These are phyloP conservation scores for Apiospora phragmitis DNA, from an alignment of 2,329 filamentous ascomycete genomes.

Conservation along the genomic window DNA sequence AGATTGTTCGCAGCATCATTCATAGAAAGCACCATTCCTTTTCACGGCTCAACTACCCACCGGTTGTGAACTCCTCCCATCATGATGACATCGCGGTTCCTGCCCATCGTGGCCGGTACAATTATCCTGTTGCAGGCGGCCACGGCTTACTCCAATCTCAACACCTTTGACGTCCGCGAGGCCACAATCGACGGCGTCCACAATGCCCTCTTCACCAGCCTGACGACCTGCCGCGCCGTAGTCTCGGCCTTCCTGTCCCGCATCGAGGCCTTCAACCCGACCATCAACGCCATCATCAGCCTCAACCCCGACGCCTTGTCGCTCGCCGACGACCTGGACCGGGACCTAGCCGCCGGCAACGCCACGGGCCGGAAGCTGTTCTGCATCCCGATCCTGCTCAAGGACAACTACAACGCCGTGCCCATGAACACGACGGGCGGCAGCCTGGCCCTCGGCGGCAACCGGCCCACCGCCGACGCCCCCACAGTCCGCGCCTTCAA, in stretches of 20 bases:
- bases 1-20: too few species aligned
- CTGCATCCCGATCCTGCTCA: constrained; percentile 62
- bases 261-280: constrained; percentile 56
- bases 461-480: constrained; percentile 46
- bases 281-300: constrained; percentile 57
- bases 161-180: constrained; percentile 53
- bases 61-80: neutral
- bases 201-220: constrained; percentile 50
- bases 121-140: neutral
- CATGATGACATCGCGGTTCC: neutral
- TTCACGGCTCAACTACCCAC: neutral
- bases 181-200: constrained; percentile 60
- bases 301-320: constrained; percentile 45
- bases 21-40: neutral
- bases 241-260: constrained; percentile 56
- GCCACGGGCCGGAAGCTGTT: constrained; percentile 49
- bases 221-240: constrained; percentile 54
- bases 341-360: constrained; percentile 45
- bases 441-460: constrained; percentile 48
- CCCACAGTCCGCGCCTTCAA: constrained; percentile 50
- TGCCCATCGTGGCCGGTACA: neutral
- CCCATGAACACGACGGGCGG: constrained; percentile 60
- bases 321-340: constrained; percentile 52
- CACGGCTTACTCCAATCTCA: neutral
- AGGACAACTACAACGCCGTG: constrained; percentile 62